A percentile compares a stretch with the other conserved stretches of the same genome.
These are phyloP conservation scores for Chlorella vulgaris DNA, from an alignment of 139 green algal genomes.

Conservation along the genomic window DNA sequence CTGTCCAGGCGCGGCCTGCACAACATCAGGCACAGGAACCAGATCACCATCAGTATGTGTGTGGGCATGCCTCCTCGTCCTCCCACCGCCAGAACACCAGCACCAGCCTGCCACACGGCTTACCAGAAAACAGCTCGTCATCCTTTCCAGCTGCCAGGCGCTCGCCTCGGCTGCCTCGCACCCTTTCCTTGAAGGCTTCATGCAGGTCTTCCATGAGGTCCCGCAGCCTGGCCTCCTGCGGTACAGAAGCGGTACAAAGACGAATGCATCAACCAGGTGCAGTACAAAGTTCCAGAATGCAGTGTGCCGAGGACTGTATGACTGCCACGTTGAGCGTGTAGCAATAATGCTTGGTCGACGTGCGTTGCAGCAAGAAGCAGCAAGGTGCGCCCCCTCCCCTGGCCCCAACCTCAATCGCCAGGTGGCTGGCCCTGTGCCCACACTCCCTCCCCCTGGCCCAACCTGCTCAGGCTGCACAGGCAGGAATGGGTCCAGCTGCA, in stretches of 20 bases:
- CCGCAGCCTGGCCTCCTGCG: slow-evolving; percentile 38
- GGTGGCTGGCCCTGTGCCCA: too few relatives aligned
- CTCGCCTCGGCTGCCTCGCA: slow-evolving; percentile 24
- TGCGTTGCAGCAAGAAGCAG: too few relatives aligned
- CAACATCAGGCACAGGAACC: background rate
- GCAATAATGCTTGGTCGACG: too few relatives aligned
- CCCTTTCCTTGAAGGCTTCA: slow-evolving; percentile 34
- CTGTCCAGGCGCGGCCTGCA: slow-evolving; percentile 52
- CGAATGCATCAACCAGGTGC: too few relatives aligned
- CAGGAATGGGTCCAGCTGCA: slow-evolving; percentile 54
- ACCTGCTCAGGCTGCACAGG: slow-evolving; percentile 30
- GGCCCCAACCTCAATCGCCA: too few relatives aligned
- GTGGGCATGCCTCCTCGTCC: too few relatives aligned
- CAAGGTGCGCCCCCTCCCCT: too few relatives aligned
- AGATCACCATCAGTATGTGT: too few relatives aligned
- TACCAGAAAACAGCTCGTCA: slow-evolving; percentile 45
- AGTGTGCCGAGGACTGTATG: too few relatives aligned
- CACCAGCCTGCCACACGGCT: background rate
- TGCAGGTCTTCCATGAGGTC: slow-evolving; percentile 51
- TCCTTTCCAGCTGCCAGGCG: slow-evolving; percentile 32
- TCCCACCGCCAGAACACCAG: background rate
- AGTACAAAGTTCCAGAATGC: too few relatives aligned
- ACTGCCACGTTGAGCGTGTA: too few relatives aligned
- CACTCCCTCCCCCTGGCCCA: too few relatives aligned
- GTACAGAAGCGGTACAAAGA: background rate